Evolutionary conservation across 805 yeast species (phyloP).

Genomic region (Candida sithepensis): DNA sequence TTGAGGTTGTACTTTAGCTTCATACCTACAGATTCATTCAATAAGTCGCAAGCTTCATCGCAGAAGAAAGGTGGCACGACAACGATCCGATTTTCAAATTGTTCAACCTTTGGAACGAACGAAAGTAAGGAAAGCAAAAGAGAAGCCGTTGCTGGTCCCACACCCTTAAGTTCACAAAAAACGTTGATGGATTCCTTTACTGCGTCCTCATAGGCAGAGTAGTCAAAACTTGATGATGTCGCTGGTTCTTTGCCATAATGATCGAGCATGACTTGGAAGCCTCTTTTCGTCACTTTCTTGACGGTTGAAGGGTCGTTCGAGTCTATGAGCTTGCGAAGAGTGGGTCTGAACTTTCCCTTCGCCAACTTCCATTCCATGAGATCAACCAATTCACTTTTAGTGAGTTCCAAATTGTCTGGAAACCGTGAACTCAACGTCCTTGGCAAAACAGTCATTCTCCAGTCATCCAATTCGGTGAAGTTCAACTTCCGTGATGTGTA

Average conservation of each 20-base stretch:
- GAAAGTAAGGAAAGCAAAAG: constrained; percentile 35
- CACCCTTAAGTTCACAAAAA: constrained; percentile 39
- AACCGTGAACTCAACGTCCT: background rate
- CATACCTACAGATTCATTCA: constrained; percentile 22
- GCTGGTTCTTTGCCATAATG: constrained; percentile 2
- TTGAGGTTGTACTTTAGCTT: constrained; percentile 40
- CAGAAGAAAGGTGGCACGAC: constrained; percentile 44
- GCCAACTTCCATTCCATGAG: constrained; percentile 49
- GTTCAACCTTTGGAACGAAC: background rate
- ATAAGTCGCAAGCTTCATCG: constrained; percentile 42
- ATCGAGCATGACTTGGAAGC: constrained; percentile 16
- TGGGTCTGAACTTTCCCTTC: constrained; percentile 43
- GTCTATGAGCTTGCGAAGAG: constrained; percentile 37
- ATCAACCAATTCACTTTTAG: constrained; percentile 37
- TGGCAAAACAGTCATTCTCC: background rate
- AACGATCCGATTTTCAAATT: constrained; percentile 9
- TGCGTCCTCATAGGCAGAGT: constrained; percentile 16
- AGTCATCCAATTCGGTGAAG: background rate
- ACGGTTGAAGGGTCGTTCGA: constrained; percentile 34
- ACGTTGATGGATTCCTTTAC: constrained; percentile 29
- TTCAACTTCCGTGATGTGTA: background rate
- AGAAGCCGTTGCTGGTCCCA: constrained; percentile 51
- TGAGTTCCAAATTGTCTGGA: constrained; percentile 15
- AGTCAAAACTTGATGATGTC: background rate
- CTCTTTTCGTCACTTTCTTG: constrained; percentile 29